Conservation (phyloP, 73 alveolate species). For the Paramecium sonneborni region DNA sequence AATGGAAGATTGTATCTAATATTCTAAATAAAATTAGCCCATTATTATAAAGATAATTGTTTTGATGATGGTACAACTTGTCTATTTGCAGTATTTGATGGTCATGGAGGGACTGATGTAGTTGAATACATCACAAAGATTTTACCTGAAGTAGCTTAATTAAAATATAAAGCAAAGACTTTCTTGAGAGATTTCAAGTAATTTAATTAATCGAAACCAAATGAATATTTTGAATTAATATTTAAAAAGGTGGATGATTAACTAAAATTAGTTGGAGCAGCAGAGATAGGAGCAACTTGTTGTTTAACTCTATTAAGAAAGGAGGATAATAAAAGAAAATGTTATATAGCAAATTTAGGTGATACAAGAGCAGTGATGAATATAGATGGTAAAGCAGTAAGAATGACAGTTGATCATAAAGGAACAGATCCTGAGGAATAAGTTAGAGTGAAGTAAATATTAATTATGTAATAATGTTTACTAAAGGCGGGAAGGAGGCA, state of each 20-base stretch:
- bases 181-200: constrained; percentile 60
- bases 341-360: constrained; percentile 93
- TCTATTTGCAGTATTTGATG: constrained; percentile 94
- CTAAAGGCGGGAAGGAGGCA: constrained; percentile 73
- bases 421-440: constrained; percentile 87
- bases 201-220: constrained; percentile 57
- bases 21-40: constrained; percentile 43
- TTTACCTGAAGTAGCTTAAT: constrained; percentile 76
- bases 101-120: constrained; percentile 97
- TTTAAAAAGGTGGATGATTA: constrained; percentile 80
- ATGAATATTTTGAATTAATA: constrained; percentile 66
- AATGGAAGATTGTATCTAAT: constrained; percentile 92
- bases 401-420: constrained; percentile 92
- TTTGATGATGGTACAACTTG: constrained; percentile 85
- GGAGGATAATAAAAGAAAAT: constrained; percentile 81
- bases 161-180: neutral
- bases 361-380: constrained; percentile 92
- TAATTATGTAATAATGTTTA: neutral
- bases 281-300: constrained; percentile 91
- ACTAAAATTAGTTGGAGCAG: constrained; percentile 80
- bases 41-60: constrained; percentile 71
- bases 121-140: constrained; percentile 82
- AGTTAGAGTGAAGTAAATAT: constrained; percentile 72
- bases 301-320: constrained; percentile 83
- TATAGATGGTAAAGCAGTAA: constrained; percentile 82